A percentile compares a stretch with the other conserved stretches of the same genome.
phyloP scores from a whole-genome alignment of 2,329 filamentous ascomycete genomes.

The Aureobasidium sp. region DNA sequence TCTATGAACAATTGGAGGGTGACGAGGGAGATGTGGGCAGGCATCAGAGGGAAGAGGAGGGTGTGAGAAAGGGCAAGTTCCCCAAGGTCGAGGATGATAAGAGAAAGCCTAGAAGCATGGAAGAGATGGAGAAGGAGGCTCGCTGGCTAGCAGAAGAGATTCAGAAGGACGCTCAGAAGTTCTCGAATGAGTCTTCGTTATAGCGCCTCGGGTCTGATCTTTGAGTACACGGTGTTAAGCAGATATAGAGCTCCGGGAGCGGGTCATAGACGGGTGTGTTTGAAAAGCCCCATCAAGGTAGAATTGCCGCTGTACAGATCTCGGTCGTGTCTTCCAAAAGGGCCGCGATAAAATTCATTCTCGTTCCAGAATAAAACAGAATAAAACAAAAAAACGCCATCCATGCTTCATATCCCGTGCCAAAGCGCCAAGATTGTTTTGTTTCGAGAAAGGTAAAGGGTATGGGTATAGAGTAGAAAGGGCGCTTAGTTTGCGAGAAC shows the following conservation, averaged over 20 bases:
- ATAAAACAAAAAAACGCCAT: slow-evolving; percentile 6
- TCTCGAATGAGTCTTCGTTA: background rate
- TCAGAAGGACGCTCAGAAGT: slow-evolving; percentile 30
- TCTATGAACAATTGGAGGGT: slow-evolving; percentile 76
- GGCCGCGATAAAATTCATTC: background rate
- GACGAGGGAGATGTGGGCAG: slow-evolving; percentile 77
- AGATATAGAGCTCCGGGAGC: background rate
- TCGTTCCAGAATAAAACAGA: slow-evolving; percentile 2
- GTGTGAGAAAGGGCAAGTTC: slow-evolving; percentile 37
- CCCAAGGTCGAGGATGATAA: slow-evolving; percentile 58
- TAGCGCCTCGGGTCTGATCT: background rate
- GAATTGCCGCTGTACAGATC: slow-evolving; percentile 9
- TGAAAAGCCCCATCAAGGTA: background rate
- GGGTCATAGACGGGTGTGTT: background rate
- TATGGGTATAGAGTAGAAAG: background rate
- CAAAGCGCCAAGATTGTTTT: slow-evolving; percentile 5
- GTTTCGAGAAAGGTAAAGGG: slow-evolving; percentile 1
- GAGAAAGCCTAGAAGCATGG: slow-evolving; percentile 55
- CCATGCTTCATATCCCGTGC: slow-evolving; percentile 12
- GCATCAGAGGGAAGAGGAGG: slow-evolving; percentile 50
- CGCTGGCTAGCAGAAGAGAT: slow-evolving; percentile 52
- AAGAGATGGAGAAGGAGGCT: slow-evolving; percentile 76
- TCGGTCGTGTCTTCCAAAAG: background rate
- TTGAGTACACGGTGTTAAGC: background rate
- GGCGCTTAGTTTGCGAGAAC: slow-evolving; percentile 28